Conservation (phyloP, 129 eudicot species). For the Ambrosia trifida region DNA sequence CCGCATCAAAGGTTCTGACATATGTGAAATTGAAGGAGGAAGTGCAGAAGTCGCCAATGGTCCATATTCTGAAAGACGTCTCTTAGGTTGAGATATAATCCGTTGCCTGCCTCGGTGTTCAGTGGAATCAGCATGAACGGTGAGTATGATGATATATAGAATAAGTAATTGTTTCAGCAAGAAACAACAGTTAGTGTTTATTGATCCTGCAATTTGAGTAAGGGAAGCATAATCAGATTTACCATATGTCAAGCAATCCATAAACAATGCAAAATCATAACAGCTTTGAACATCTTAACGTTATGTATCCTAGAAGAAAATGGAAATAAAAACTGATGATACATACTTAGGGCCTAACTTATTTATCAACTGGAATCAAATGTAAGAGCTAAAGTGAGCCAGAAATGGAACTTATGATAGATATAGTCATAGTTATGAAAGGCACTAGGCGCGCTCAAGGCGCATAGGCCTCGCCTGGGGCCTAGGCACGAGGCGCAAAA, state of each 20-base stretch:
- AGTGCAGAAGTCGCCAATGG: constrained; percentile 45
- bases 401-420: no score
- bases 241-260: background rate
- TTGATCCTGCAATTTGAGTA: constrained; percentile 51
- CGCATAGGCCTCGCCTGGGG: no score
- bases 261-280: background rate
- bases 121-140: constrained; percentile 40
- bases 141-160: constrained; percentile 33
- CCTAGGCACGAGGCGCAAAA: no score
- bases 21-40: constrained; percentile 48
- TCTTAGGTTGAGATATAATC: constrained; percentile 34
- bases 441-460: no score
- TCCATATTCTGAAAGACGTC: constrained; percentile 39
- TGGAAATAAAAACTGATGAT: background rate
- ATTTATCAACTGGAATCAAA: no score
- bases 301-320: constrained; percentile 1
- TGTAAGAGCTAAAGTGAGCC: no score
- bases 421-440: no score
- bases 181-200: constrained; percentile 27
- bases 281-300: background rate
- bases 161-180: constrained; percentile 50
- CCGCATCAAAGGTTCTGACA: constrained; percentile 46
- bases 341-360: background rate
- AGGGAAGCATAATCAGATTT: constrained; percentile 20
- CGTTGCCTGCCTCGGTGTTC: constrained; percentile 34